Conservation (phyloP, 345 rosid species). For the Citrus glauca region DNA sequence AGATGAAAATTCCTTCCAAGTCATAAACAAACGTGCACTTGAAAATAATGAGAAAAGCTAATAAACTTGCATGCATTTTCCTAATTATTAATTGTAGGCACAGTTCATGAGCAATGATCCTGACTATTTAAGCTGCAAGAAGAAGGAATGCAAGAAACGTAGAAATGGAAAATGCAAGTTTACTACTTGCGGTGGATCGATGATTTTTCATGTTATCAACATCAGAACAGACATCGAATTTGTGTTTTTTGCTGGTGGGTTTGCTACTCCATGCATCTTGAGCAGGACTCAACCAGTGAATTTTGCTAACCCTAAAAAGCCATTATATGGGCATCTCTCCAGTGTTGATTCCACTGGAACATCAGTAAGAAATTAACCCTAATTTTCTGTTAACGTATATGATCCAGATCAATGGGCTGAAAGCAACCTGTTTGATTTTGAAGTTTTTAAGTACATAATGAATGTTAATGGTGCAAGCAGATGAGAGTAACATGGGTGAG, state of each 20-base stretch:
- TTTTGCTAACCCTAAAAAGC: slow-evolving; percentile 49
- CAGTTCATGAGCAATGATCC: slow-evolving; percentile 48
- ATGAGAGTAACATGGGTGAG: slow-evolving; percentile 74
- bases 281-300: slow-evolving; percentile 30
- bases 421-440: no score
- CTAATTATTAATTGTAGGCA: slow-evolving; percentile 29
- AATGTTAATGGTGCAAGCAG: slow-evolving; percentile 23
- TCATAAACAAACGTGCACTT: background rate
- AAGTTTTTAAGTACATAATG: no score
- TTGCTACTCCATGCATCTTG: slow-evolving; percentile 45
- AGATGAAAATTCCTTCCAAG: background rate
- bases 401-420: no score
- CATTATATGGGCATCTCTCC: slow-evolving; percentile 52
- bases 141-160: slow-evolving; percentile 24
- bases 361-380: slow-evolving; percentile 31
- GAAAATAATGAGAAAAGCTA: background rate
- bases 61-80: background rate
- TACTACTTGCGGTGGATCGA: slow-evolving; percentile 36
- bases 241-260: slow-evolving; percentile 55
- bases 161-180: slow-evolving; percentile 21
- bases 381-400: no score
- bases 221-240: slow-evolving; percentile 59
- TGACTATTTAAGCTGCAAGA: slow-evolving; percentile 45
- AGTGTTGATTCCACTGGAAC: slow-evolving; percentile 53
- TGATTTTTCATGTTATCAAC: slow-evolving; percentile 55